These are phyloP conservation scores for Eutypa lata DNA, from an alignment of 2,329 filamentous ascomycete genomes.

Conservation along the genomic window DNA sequence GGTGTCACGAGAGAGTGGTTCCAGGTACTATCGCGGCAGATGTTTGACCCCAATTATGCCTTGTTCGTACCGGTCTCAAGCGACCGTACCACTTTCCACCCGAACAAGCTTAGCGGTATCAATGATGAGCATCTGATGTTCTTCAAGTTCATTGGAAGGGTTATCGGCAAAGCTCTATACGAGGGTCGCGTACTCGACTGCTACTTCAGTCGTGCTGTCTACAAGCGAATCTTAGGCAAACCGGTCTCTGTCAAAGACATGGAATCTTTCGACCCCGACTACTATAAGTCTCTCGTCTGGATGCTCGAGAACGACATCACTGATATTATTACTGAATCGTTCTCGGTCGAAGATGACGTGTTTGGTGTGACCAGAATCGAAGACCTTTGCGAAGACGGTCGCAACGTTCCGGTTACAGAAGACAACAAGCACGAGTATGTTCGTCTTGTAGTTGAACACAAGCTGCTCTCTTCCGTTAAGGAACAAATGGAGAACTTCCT, in stretches of 20 bases:
- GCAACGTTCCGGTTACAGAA: constrained; percentile 90
- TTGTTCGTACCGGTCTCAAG: constrained; percentile 95
- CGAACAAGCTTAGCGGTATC: constrained; percentile 88
- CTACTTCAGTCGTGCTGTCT: constrained; percentile 97
- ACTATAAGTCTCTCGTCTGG: constrained; percentile 98
- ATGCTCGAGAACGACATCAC: constrained; percentile 99
- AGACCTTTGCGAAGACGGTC: constrained; percentile 82
- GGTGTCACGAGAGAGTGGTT: constrained; percentile 99
- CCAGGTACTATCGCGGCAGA: constrained; percentile 92
- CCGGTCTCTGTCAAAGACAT: constrained; percentile 97
- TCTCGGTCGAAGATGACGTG: constrained; percentile 88
- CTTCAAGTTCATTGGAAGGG: constrained; percentile 98
- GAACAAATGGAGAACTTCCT: constrained; percentile 93
- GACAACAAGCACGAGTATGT: constrained; percentile 99
- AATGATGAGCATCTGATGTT: constrained; percentile 95
- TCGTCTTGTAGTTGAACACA: constrained; percentile 89
- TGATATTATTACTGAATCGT: constrained; percentile 94
- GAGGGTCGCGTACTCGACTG: constrained; percentile 95
- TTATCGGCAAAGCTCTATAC: constrained; percentile 97
- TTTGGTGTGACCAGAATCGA: constrained; percentile 88
- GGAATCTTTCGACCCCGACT: constrained; percentile 97
- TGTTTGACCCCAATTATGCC: constrained; percentile 98
- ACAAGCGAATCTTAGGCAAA: constrained; percentile 95
- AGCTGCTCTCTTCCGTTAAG: constrained; percentile 84
- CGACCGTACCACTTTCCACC: constrained; percentile 97